These are phyloP conservation scores for Salvia hispanica DNA, from an alignment of 257 asterid genomes.

Conservation along the genomic window DNA sequence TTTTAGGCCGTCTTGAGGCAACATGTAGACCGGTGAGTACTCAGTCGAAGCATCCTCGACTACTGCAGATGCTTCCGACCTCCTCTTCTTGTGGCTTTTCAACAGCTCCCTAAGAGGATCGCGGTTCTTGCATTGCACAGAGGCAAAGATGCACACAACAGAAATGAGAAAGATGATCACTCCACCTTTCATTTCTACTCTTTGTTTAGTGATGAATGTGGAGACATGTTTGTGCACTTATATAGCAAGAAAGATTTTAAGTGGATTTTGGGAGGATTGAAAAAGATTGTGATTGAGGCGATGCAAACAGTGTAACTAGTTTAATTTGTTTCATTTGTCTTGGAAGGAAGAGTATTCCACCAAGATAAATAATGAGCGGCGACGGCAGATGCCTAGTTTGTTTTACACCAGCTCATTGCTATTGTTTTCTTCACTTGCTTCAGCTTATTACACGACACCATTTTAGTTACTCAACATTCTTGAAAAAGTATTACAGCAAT, in stretches of 20 bases:
- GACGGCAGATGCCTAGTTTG: conserved; percentile 9
- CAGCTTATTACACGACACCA: background rate
- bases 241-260: background rate
- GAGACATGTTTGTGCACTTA: background rate
- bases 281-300: conserved; percentile 1
- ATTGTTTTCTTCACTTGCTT: conserved; percentile 21
- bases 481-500: background rate
- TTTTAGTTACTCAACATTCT: background rate
- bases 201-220: background rate
- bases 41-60: conserved; percentile 6
- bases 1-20: conserved; percentile 37
- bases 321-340: background rate
- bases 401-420: background rate
- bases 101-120: conserved; percentile 28
- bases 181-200: conserved; percentile 13
- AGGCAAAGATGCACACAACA: conserved; percentile 20
- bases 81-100: conserved; percentile 13
- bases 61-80: background rate
- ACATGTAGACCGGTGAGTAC: conserved; percentile 30
- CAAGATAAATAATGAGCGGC: background rate
- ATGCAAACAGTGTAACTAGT: background rate
- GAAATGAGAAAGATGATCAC: conserved; percentile 16
- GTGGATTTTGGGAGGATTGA: conserved; percentile 1
- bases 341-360: too few relatives aligned
- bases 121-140: conserved; percentile 29